Evolutionary conservation across 2,329 filamentous ascomycete genomes (phyloP), one percentile per base, ranked within the genome.

Genomic region (Teratosphaeria zuluensis): DNA sequence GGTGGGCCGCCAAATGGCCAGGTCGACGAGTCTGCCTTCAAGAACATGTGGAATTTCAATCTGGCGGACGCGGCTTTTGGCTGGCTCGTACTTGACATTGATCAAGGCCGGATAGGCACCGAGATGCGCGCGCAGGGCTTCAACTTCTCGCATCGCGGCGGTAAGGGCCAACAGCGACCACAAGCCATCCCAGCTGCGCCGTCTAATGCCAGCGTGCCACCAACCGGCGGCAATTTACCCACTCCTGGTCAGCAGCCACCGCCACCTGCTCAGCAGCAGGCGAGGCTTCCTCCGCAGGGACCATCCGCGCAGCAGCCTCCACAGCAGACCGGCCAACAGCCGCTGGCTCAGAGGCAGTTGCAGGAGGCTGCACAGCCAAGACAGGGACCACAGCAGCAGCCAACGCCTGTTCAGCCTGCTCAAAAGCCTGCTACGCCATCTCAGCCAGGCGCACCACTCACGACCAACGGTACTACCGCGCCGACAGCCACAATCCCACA

Each of bases 31-130:
- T 96, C 92, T 69, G 94, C 94, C 1, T 99, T 99, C 83, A 99
- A 99, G 80, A 99, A 99, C 74, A 97, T 97, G 94, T 99, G 94
- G 94, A 99, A 99, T 76, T 99, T 99, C 78, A 97, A 97, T 74
- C 77, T 99, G 65, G 94, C 94, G 32, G 94, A 99, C 78, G 94
- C 94, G 58, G 92, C 94, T 21, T 99, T 97, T 73, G 94, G 94
- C 61, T 99, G 91, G 81, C 81, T 99, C 56, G 91, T 97, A 16
- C 77, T 99, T 59, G 94, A 99, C 73, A 87, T 99, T 61, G 94
- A 99, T 71, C 89, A 91, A 70, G 94, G 94, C 56, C 86, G 94
- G 51, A 97, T 99, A 66, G 94, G 92, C 53, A 99, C 94, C 0
- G 94, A 99, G 77, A 99, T 99, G 94, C 86, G 91, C 63, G 94